Base-by-base conservation (phyloP, 1,139 yeast species). In the Oligophagozyma castellii region DNA sequence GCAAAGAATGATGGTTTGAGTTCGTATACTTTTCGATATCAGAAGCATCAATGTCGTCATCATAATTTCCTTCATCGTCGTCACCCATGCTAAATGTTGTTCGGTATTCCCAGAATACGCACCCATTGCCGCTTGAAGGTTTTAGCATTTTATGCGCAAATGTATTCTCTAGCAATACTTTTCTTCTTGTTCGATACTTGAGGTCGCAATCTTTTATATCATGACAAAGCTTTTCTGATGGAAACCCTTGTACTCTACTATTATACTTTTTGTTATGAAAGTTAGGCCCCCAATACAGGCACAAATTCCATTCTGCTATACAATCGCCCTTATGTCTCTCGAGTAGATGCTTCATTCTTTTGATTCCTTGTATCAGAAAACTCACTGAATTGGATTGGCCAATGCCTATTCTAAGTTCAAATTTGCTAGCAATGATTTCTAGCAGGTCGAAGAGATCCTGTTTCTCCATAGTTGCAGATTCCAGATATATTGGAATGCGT, bases 401-500 rank as follows among this genome's bases (percentile, higher is more conserved):
- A 10, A 49, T 31, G 4, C 57, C 57, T 11, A 51, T 28, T 19
- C 35, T 34, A 5, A 50, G 26, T 4, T 37, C 33, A 28, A 46
- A 46, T 21, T 31, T 36, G 16, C 34, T 28, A 6, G 50, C 47
- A 19, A 48, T 29, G n/a, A 30, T 27, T 14, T 43, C 46, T 27
- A 48, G 42, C 4, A 51, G 37, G 23, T 46, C 51, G 30, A 45
- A 44, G 33, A 52, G 34, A 33, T 43, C 47, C 24, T 45, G 46
- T 28, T 43, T 37, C 14, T 43, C 45, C 12, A 52, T 23, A 5
- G 56, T 40, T 6, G 38, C 35, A 1, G 55, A 40, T 24, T 48
- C 53, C 4, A 53, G 32, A 24, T 38, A 51, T 13, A 50, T 42
- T 2, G 56, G 56, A 8, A 40, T 30, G 14, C 49, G 39, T 3